A percentile compares a stretch with the other conserved stretches of the same genome.
Conservation (phyloP, 1,284 basidiomycete genomes). For the Coniferiporia weirii region DNA sequence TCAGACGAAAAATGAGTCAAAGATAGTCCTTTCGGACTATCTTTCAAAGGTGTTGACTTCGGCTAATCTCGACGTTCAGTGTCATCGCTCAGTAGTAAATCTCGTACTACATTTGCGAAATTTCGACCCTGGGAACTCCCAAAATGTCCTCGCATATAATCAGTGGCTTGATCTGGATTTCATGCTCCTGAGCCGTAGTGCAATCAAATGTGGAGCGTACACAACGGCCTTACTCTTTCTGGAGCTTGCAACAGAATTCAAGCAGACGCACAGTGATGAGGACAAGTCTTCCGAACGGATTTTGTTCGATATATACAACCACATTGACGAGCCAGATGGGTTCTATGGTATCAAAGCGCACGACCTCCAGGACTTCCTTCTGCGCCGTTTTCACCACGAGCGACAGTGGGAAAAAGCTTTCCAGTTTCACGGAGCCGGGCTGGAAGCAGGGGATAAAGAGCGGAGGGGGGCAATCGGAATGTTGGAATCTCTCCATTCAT, state of each 20-base stretch:
- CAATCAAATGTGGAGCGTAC: slow-evolving; percentile 76
- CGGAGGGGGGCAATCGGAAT: slow-evolving; percentile 49
- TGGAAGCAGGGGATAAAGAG: slow-evolving; percentile 53
- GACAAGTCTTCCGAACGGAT: slow-evolving; percentile 48
- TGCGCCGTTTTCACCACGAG: slow-evolving; percentile 88
- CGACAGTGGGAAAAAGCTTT: slow-evolving; percentile 89
- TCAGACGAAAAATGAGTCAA: slow-evolving; percentile 8
- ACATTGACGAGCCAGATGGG: slow-evolving; percentile 95
- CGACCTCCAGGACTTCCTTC: slow-evolving; percentile 72
- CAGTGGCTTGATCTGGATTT: slow-evolving; percentile 83
- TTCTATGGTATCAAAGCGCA: slow-evolving; percentile 89
- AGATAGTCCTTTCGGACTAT: slow-evolving; percentile 50
- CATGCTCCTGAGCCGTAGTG: slow-evolving; percentile 65
- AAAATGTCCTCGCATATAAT: slow-evolving; percentile 63
- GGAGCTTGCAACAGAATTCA: slow-evolving; percentile 69
- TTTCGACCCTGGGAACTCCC: slow-evolving; percentile 41
- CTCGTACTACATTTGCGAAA: slow-evolving; percentile 79
- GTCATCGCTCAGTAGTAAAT: slow-evolving; percentile 66
- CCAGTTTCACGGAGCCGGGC: slow-evolving; percentile 79
- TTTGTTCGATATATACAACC: slow-evolving; percentile 88
- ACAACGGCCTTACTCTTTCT: slow-evolving; percentile 88
- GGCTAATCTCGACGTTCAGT: slow-evolving; percentile 37
- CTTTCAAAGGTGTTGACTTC: slow-evolving; percentile 55
- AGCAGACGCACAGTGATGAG: slow-evolving; percentile 25
- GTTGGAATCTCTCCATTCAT: slow-evolving; percentile 74